phyloP scores from a whole-genome alignment of 768 basidiomycete genomes.

The Agaricus blazei region DNA sequence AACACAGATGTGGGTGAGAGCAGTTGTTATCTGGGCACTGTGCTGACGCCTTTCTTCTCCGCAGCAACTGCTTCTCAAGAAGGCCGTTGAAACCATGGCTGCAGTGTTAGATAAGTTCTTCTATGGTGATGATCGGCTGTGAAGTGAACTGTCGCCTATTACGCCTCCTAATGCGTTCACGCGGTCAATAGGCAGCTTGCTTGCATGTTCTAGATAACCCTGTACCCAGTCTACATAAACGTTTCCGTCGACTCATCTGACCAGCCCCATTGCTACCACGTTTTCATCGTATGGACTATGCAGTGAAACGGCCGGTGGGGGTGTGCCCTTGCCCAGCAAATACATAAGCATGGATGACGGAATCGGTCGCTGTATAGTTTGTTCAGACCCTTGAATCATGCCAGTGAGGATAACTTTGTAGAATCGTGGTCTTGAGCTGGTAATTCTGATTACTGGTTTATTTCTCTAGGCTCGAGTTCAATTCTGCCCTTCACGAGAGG shows the following conservation, averaged over 20 bases:
- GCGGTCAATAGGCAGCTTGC: background rate
- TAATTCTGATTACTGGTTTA: background rate
- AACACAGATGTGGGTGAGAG: constrained; percentile 37
- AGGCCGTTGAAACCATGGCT: constrained; percentile 41
- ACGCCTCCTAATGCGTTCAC: too few relatives aligned
- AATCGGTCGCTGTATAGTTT: background rate
- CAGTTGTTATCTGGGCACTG: background rate
- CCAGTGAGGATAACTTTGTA: constrained; percentile 10
- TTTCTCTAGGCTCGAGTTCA: constrained; percentile 6
- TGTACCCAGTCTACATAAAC: constrained; percentile 5
- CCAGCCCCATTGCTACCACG: constrained; percentile 7
- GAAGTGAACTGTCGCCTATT: background rate
- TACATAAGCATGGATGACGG: constrained; percentile 8
- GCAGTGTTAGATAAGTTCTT: constrained; percentile 37
- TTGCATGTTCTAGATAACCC: constrained; percentile 8
- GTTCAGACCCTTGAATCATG: constrained; percentile 9
- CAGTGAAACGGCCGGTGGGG: background rate
- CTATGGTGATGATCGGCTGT: background rate
- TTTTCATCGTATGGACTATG: constrained; percentile 6
- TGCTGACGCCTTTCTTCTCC: background rate
- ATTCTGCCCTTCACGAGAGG: constrained; percentile 22
- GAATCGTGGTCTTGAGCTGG: background rate
- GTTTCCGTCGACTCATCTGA: background rate
- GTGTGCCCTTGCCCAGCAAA: constrained; percentile 7
- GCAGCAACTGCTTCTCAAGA: constrained; percentile 37